Evolutionary conservation across 2,329 filamentous ascomycete species (phyloP).

Genomic region (Talaromyces sp.): DNA sequence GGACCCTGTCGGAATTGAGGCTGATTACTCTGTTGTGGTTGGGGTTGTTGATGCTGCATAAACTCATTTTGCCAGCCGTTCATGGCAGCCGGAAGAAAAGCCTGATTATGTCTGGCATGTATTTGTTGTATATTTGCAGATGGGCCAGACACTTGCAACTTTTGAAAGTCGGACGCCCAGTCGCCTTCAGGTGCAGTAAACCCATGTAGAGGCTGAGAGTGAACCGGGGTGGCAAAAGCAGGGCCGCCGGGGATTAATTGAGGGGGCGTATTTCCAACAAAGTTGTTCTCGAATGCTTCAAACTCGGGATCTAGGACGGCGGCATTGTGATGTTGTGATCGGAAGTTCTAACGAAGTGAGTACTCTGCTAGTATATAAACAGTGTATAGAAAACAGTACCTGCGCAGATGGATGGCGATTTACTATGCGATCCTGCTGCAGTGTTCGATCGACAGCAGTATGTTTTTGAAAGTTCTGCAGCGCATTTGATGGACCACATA

Average conservation of each 20-base stretch:
- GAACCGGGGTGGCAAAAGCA: conserved; percentile 24
- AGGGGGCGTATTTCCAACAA: conserved; percentile 32
- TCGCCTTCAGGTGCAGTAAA: conserved; percentile 23
- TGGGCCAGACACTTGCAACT: conserved; percentile 39
- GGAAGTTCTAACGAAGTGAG: conserved; percentile 54
- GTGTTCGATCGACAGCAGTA: conserved; percentile 62
- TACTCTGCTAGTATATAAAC: conserved; percentile 11
- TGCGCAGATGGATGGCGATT: conserved; percentile 52
- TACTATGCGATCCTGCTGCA: conserved; percentile 68
- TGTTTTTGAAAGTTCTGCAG: conserved; percentile 72
- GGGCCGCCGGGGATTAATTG: conserved; percentile 37
- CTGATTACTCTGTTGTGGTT: conserved; percentile 27
- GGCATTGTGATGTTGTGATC: conserved; percentile 55
- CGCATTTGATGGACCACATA: conserved; percentile 73
- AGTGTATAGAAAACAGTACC: conserved; percentile 35
- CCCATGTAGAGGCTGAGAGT: conserved; percentile 24
- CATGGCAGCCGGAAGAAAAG: conserved; percentile 28
- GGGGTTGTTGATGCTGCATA: conserved; percentile 41
- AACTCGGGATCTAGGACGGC: conserved; percentile 64
- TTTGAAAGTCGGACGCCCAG: conserved; percentile 50
- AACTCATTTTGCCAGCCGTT: conserved; percentile 63
- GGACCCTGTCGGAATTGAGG: conserved; percentile 25
- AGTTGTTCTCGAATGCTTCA: conserved; percentile 59
- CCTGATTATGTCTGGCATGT: conserved; percentile 43
- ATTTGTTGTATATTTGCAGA: conserved; percentile 47